Conservation (phyloP, 139 green algal genomes). For the Haematococcus lacustris region DNA sequence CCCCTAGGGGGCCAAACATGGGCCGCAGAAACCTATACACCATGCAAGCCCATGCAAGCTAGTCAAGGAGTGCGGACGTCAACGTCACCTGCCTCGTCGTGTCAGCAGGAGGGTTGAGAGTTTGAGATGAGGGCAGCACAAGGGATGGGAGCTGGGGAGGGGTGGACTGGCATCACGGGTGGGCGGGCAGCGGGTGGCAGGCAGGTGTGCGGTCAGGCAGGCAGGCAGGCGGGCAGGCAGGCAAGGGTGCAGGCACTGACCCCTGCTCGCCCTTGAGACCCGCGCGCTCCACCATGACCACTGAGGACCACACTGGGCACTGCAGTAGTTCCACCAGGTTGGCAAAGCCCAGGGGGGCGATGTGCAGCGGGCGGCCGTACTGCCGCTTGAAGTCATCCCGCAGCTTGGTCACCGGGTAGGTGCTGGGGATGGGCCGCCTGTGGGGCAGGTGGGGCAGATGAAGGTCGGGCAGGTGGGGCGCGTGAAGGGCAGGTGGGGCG, state of each 20-base stretch:
- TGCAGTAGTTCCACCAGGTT: slow-evolving; percentile 10
- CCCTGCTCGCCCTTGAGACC: background rate
- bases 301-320: background rate
- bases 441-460: no score
- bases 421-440: no score
- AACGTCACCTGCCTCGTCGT: no score
- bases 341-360: slow-evolving; percentile 9
- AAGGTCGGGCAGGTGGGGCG: no score
- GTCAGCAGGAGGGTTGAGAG: no score
- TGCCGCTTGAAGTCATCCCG: slow-evolving; percentile 5
- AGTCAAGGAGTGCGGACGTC: no score
- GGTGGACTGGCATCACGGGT: no score
- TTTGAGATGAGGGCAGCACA: no score
- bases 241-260: background rate
- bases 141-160: no score
- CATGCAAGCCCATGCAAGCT: no score
- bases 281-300: background rate
- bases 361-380: slow-evolving; percentile 3
- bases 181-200: background rate
- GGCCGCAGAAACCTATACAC: slow-evolving; percentile 3
- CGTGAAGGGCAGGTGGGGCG: no score
- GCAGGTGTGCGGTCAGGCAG: background rate
- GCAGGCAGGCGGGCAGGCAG: background rate
- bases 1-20: background rate
- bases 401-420: background rate